Evolutionary conservation across 179 eudicot genomes (phyloP).

Genomic region (Nepenthes alata): DNA sequence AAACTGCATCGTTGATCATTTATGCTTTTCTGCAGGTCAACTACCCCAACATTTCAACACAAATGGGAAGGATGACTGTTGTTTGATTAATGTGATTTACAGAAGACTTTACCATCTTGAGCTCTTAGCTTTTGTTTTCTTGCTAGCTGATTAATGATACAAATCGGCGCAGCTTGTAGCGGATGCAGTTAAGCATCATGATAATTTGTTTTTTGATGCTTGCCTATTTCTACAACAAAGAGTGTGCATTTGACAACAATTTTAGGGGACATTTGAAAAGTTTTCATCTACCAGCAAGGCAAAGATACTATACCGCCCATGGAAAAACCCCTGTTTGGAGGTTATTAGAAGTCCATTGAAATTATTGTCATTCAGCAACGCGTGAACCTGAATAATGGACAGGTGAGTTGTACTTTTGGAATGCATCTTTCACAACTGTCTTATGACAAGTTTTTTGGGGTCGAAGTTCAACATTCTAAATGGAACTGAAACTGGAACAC

Average conservation of each 20-base stretch:
- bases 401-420: conserved; percentile 25
- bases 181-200: conserved; percentile 87
- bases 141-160: conserved; percentile 46
- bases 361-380: conserved; percentile 4
- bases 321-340: conserved; percentile 48
- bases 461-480: not conserved
- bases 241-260: conserved; percentile 29
- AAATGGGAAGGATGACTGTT: conserved; percentile 4
- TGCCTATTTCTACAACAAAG: conserved; percentile 43
- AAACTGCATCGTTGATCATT: not conserved
- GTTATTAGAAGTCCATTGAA: conserved; percentile 55
- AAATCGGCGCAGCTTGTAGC: conserved; percentile 58
- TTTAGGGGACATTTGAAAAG: conserved; percentile 33
- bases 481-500: not conserved
- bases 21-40: conserved; percentile 14
- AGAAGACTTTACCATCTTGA: not conserved
- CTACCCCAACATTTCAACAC: conserved; percentile 8
- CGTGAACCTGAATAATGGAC: conserved; percentile 41
- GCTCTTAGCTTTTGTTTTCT: not conserved
- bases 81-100: not conserved
- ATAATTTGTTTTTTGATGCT: conserved; percentile 33
- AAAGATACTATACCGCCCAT: conserved; percentile 36
- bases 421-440: not conserved
- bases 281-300: conserved; percentile 26
- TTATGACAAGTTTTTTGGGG: not conserved